Base-by-base conservation (phyloP, 192 early-diverging fungal species). In the Chytriomyces sp. region DNA sequence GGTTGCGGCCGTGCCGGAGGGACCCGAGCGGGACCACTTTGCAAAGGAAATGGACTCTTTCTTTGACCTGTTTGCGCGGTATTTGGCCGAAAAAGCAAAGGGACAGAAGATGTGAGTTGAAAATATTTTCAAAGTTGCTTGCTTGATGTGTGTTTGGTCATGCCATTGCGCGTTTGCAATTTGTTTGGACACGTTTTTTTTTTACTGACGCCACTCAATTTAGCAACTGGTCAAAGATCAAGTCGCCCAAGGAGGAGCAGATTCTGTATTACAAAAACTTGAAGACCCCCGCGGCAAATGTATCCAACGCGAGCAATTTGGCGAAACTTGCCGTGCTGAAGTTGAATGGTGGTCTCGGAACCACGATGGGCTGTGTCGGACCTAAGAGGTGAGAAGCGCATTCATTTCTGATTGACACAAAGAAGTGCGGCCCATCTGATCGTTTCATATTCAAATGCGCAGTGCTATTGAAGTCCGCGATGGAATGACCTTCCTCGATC, bases 331-430 rank as follows among this genome's bases (percentile, higher is more conserved):
- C 97, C 11, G 98, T 99, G 6, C 86, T 99, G 16, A 99, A 99
- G 87, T 89, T 99, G 64, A 99, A 99, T 78, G 98, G 98, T 85
- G 98, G 98, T 72, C 88, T 99, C 16, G 98, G 96, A 35, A 99
- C 98, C 45, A 98, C 98, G 59, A 99, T 99, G 98, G 97, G 97
- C 24, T 97, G 96, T 75, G 94, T 98, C 69, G 97, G 97, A 35
- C 97, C 97, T 69, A 99, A 99, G 88, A 93, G 81, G 84, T 84
- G 24, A 50, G 35, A 18, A 20, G 53, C 53, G 53, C 13, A 20
- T 57, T n/a, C 53, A 57, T 13, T 13, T 5, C 16, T n/a, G 53
- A 13, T 57, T 57, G 53, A n/a, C 53, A 5, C 13, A 2, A 57
- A 57, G 11, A 35, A 35, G 35, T 35, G 0, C 35, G 35, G 24